Evolutionary conservation across 1,139 yeast genomes (phyloP).

Genomic region (Williopsis jadinii): DNA sequence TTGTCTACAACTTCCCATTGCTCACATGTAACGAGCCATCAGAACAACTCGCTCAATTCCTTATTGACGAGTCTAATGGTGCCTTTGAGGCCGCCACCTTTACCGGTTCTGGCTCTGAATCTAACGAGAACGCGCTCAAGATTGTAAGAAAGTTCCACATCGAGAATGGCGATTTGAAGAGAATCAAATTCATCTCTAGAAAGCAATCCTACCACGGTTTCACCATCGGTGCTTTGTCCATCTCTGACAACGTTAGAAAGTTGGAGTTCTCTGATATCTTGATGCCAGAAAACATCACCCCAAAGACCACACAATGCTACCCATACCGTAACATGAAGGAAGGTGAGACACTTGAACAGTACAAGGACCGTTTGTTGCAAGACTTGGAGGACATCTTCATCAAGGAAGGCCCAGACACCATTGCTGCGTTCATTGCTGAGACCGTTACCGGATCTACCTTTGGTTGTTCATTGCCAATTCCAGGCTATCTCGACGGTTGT

Average conservation of each 20-base stretch:
- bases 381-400: conserved; percentile 43
- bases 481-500: conserved; percentile 50
- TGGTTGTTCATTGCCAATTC: conserved; percentile 50
- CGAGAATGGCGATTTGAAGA: conserved; percentile 42
- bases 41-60: conserved; percentile 45
- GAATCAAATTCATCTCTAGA: conserved; percentile 47
- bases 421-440: conserved; percentile 48
- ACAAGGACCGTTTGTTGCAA: conserved; percentile 37
- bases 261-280: conserved; percentile 36
- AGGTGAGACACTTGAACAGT: conserved; percentile 43
- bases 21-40: conserved; percentile 36
- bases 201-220: conserved; percentile 52
- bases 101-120: conserved; percentile 57
- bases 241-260: conserved; percentile 38
- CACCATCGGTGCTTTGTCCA: conserved; percentile 47
- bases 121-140: conserved; percentile 53
- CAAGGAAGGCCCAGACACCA: conserved; percentile 44
- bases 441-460: conserved; percentile 53
- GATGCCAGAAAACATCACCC: conserved; percentile 34
- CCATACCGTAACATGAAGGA: conserved; percentile 43
- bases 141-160: conserved; percentile 48
- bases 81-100: conserved; percentile 48
- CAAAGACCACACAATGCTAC: conserved; percentile 40
- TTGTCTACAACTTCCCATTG: conserved; percentile 42
- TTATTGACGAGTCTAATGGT: conserved; percentile 43